These are phyloP conservation scores for Aspergillus ochraceus DNA, from an alignment of 2,329 filamentous ascomycete genomes.

Conservation along the genomic window DNA sequence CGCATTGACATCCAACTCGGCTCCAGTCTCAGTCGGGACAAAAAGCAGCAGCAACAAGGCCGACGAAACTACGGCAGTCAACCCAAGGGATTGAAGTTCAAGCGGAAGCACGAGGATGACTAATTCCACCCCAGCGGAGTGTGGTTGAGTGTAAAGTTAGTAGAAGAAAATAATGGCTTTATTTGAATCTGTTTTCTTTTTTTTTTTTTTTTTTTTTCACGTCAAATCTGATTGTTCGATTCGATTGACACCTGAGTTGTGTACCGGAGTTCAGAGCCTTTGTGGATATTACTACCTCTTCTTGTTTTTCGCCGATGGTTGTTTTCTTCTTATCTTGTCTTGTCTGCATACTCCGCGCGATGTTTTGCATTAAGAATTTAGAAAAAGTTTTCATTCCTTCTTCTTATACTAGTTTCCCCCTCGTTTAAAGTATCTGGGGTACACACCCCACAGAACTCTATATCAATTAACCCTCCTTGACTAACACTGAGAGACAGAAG, in stretches of 20 bases:
- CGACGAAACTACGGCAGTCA: slow-evolving; percentile 77
- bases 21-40: slow-evolving; percentile 71
- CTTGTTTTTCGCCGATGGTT: neutral
- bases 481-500: neutral
- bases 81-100: slow-evolving; percentile 61
- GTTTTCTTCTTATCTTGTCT: neutral
- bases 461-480: too few relatives aligned
- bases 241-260: neutral
- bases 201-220: neutral
- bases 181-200: neutral
- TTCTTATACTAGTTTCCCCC: too few relatives aligned
- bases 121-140: slow-evolving; percentile 9
- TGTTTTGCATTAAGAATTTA: neutral
- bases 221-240: neutral
- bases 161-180: neutral
- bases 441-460: neutral
- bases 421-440: neutral
- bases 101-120: slow-evolving; percentile 46
- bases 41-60: slow-evolving; percentile 61
- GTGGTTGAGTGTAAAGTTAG: neutral
- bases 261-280: neutral
- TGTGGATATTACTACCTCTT: neutral
- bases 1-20: slow-evolving; percentile 77
- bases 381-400: neutral
- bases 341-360: neutral